Base-by-base conservation (phyloP, 495 filamentous ascomycete species). In the Aspergillus ostianus region DNA sequence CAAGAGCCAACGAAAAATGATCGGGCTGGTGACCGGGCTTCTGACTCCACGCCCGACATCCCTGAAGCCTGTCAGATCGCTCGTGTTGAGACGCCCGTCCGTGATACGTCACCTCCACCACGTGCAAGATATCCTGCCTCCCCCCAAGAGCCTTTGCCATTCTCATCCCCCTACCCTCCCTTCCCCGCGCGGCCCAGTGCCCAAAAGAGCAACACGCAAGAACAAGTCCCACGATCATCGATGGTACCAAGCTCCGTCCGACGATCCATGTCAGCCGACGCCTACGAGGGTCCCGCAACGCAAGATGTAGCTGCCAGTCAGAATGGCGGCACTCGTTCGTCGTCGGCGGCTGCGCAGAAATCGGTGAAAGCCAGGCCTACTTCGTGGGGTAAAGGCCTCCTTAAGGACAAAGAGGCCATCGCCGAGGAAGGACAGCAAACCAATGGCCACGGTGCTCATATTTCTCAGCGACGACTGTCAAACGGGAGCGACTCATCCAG, bases 401-500 rank as follows among this genome's bases (percentile, higher is more conserved):
- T 64, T 10, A 64, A 60, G 50, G 47, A 23, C 47, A 19, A 55
- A 44, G 45, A 53, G 32, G 0, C 30, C 47, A 30, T 57, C 20
- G 18, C 46, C 18, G 48, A 51, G 29, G 32, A 46, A 45, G 60
- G 58, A 13, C 46, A 30, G 19, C 49, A 48, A n/a, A 41, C 41
- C 18, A 63, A 57, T 17, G 57, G 57, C 26, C 26, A 51, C 8
- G 32, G 27, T 46, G 23, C 58, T 6, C 46, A 59, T 55, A 62
- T 58, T 20, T 63, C 67, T 12, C 60, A 65, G 21, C 72, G 80
- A 4, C 70, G 63, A 0, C 60, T 65, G 58, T 80, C 79, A 0
- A 82, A 82, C 64, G 85, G 80, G 52, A 87, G 83, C 56, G 84
- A 85, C 61, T 85, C 82, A 6, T 83, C 82, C 8, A 87, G 84